Evolutionary conservation across 352 stramenopile species (phyloP).

Genomic region (Phytopythium litorale): DNA sequence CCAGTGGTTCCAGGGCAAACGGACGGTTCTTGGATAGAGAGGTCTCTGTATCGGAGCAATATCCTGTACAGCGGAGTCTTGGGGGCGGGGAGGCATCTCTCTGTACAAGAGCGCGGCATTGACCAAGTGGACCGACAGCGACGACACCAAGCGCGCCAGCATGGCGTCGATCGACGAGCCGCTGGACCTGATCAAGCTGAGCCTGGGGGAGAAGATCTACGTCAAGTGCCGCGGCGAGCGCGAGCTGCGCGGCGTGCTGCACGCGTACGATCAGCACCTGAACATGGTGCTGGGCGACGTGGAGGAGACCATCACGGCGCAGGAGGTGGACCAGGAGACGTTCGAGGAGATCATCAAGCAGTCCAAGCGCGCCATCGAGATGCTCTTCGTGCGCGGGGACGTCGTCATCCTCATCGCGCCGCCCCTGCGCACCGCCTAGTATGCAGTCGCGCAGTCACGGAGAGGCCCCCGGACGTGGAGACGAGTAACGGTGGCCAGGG

Average conservation of each 20-base stretch:
- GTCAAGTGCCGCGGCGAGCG: slow-evolving; percentile 98
- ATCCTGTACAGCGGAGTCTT: slow-evolving; percentile 1
- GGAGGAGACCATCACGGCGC: slow-evolving; percentile 97
- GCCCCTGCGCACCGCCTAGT: slow-evolving; percentile 90
- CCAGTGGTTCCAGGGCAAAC: slow-evolving; percentile 4
- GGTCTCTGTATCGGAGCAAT: slow-evolving; percentile 5
- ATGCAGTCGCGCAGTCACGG: neutral
- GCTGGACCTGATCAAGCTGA: slow-evolving; percentile 98
- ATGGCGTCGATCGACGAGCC: slow-evolving; percentile 93
- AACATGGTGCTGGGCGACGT: slow-evolving; percentile 99
- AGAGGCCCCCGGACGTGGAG: no score
- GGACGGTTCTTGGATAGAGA: slow-evolving; percentile 10
- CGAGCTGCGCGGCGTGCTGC: slow-evolving; percentile 96
- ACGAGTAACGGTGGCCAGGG: neutral
- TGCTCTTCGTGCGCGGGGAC: slow-evolving; percentile 99
- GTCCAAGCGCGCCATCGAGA: slow-evolving; percentile 94
- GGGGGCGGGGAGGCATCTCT: neutral
- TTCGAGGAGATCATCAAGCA: slow-evolving; percentile 97
- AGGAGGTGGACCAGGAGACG: slow-evolving; percentile 97
- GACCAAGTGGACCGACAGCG: neutral
- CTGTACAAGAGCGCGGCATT: slow-evolving; percentile 13
- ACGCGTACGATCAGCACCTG: slow-evolving; percentile 98
- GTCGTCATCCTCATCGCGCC: slow-evolving; percentile 98
- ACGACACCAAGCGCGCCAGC: slow-evolving; percentile 19
- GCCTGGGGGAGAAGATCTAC: slow-evolving; percentile 98